Conservation (phyloP, 176 grass and related monocot genomes). For the Eleusine coracana region DNA sequence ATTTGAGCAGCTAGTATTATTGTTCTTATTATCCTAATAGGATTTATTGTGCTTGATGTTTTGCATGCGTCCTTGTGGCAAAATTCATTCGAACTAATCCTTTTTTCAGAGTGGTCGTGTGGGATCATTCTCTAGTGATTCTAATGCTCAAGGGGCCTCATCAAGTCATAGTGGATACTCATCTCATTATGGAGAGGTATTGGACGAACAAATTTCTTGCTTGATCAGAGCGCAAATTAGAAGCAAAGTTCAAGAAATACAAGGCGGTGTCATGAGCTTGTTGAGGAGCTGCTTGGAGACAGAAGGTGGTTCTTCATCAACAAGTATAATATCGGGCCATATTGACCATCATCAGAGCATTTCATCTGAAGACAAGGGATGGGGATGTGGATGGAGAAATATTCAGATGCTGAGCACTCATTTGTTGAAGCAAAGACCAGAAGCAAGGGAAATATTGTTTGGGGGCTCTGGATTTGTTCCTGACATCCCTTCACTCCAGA, state of each 20-base stretch:
- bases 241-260: constrained; percentile 56
- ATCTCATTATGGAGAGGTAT: background rate
- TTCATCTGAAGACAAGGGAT: constrained; percentile 77
- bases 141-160: constrained; percentile 43
- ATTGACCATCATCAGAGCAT: constrained; percentile 83
- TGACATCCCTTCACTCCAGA: constrained; percentile 88
- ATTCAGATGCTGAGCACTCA: constrained; percentile 92
- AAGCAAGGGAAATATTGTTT: constrained; percentile 64
- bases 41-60: no score
- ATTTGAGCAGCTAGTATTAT: no score
- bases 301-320: constrained; percentile 52
- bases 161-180: constrained; percentile 42
- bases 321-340: constrained; percentile 65
- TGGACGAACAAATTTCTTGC: constrained; percentile 52
- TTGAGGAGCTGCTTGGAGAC: constrained; percentile 66
- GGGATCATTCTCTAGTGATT: constrained; percentile 24
- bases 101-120: constrained; percentile 45
- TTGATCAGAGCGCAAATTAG: constrained; percentile 52
- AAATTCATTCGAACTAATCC: background rate
- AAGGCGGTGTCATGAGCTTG: constrained; percentile 68
- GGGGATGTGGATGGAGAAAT: constrained; percentile 98
- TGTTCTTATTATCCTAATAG: no score
- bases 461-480: constrained; percentile 84
- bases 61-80: background rate
- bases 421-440: constrained; percentile 62